Conservation (phyloP, 148 eudicot genomes). For the Polygonum aviculare region DNA sequence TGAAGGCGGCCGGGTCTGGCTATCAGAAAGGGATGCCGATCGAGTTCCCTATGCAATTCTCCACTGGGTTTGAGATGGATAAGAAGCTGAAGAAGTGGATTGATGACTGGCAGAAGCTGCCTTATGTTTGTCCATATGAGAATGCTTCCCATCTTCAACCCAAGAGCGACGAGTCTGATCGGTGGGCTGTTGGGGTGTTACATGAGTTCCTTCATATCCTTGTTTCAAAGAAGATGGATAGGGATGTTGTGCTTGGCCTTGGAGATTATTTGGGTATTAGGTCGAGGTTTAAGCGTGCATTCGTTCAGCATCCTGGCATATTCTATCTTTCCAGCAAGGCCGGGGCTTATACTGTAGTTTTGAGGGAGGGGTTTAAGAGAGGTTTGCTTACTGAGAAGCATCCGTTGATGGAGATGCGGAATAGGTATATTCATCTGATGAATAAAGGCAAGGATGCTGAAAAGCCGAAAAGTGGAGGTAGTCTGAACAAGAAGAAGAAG, state of each 20-base stretch:
- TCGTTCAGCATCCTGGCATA: conserved; percentile 82
- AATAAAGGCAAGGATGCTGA: conserved; percentile 36
- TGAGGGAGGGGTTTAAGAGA: conserved; percentile 79
- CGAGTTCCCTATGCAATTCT: conserved; percentile 25
- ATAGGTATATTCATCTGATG: conserved; percentile 71
- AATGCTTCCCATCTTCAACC: conserved; percentile 41
- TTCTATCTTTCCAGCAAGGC: conserved; percentile 72
- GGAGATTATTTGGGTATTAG: conserved; percentile 74
- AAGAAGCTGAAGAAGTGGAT: conserved; percentile 32
- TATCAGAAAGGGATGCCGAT: conserved; percentile 29
- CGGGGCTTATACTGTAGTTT: conserved; percentile 65
- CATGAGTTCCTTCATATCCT: conserved; percentile 66
- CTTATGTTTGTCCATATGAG: conserved; percentile 82
- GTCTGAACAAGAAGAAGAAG: conserved; percentile 14
- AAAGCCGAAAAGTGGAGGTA: conserved; percentile 26
- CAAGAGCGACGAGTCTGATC: conserved; percentile 55
- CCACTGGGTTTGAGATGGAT: conserved; percentile 33
- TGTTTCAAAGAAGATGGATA: conserved; percentile 69
- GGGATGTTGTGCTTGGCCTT: conserved; percentile 46
- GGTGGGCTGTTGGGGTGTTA: conserved; percentile 66
- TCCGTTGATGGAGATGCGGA: conserved; percentile 64
- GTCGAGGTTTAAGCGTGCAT: conserved; percentile 62
- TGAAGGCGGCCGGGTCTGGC: conserved; percentile 14
- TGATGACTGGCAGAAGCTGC: conserved; percentile 75
- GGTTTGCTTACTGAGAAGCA: conserved; percentile 52